These are phyloP conservation scores for Venturia pyrina DNA, from an alignment of 2,329 filamentous ascomycete genomes.

Conservation along the genomic window DNA sequence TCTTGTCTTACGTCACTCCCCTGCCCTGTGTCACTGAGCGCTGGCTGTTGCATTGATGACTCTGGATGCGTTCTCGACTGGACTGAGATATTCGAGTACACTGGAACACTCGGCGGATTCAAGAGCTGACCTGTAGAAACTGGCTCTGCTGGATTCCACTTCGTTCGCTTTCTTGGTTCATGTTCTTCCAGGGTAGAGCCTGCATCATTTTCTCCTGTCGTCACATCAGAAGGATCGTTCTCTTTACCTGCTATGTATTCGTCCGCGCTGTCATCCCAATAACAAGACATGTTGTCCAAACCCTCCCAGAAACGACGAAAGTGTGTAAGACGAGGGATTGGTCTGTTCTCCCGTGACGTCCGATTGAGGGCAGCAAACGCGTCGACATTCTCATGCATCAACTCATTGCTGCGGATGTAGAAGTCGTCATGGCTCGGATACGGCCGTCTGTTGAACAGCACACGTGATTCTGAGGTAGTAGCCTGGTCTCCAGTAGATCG, in stretches of 20 bases:
- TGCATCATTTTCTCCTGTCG: background rate
- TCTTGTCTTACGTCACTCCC: background rate
- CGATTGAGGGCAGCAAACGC: slow-evolving; percentile 47
- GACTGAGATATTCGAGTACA: background rate
- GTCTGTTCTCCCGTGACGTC: slow-evolving; percentile 24
- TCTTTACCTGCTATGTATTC: slow-evolving; percentile 35
- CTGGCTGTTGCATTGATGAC: background rate
- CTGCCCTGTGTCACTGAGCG: background rate
- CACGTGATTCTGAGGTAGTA: slow-evolving; percentile 11
- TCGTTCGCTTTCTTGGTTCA: slow-evolving; percentile 8
- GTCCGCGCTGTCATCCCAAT: slow-evolving; percentile 52
- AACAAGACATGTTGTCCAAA: slow-evolving; percentile 49
- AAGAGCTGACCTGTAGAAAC: background rate
- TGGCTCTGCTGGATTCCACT: background rate
- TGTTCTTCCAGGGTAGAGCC: background rate
- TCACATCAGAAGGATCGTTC: background rate
- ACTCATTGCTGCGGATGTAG: slow-evolving; percentile 38
- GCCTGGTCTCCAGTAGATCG: slow-evolving; percentile 12
- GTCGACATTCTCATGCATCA: slow-evolving; percentile 45
- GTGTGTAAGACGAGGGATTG: slow-evolving; percentile 41
- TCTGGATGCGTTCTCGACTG: background rate
- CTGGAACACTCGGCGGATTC: background rate
- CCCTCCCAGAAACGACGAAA: slow-evolving; percentile 51
- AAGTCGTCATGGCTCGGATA: slow-evolving; percentile 40
- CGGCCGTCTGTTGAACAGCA: slow-evolving; percentile 33